Percentiles rank a stretch among this genome's conserved stretches.
Evolutionary conservation across 495 filamentous ascomycete species (phyloP).

Genomic region (Rhypophila decipiens): DNA sequence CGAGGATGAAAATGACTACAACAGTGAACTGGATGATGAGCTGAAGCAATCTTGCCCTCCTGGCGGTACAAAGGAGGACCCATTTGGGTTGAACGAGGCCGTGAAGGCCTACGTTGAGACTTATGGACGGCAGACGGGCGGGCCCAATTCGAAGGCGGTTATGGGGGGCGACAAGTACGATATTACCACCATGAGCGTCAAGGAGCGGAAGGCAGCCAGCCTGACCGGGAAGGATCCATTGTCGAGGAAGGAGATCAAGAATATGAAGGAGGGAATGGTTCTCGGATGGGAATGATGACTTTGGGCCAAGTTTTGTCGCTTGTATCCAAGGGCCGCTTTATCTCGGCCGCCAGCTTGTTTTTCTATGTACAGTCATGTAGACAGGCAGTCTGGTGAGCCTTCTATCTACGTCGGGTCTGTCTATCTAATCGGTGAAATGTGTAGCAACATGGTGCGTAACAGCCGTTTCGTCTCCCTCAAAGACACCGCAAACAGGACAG

Average conservation of each 20-base stretch:
- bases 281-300: constrained; percentile 6
- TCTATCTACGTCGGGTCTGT: neutral
- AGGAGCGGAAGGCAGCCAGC: neutral
- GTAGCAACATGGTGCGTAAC: constrained; percentile 52
- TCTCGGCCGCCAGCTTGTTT: no score
- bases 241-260: neutral
- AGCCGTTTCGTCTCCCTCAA: constrained; percentile 53
- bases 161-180: neutral
- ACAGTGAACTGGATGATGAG: neutral
- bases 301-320: neutral
- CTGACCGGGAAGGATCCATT: neutral
- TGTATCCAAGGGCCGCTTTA: no score
- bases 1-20: no score
- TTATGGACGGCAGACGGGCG: neutral
- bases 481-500: constrained; percentile 55
- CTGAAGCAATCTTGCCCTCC: neutral
- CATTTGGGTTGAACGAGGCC: neutral
- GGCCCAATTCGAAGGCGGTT: neutral
- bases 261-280: neutral
- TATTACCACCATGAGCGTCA: neutral
- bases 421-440: constrained; percentile 39
- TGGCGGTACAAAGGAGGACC: neutral
- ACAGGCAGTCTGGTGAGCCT: neutral
- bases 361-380: neutral
- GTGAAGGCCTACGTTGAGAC: neutral